Evolutionary conservation across 2,329 filamentous ascomycete genomes (phyloP), one percentile per base, ranked within the genome.

Genomic region (Rutstroemia sp.): DNA sequence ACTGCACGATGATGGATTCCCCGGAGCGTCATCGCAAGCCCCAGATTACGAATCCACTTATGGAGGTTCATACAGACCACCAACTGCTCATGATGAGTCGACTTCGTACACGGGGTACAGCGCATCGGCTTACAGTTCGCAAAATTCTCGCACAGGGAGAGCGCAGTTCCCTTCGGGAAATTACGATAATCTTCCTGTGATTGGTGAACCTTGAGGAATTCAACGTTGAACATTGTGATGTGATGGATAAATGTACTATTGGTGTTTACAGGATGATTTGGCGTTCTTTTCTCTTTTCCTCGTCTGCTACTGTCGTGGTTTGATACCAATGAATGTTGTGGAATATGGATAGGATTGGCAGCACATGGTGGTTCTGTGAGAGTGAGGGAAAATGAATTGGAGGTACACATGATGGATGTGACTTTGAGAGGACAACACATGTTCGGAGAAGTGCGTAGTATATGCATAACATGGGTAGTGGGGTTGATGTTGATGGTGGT

Each of bases 101-200:
- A 70, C 72, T 1, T 71, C 72, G 4, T 69, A 73, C 21, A 72
- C 75, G 19, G 72, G 73, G 27, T 78, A 76, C 60, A 73, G 76
- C 48, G 74, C 77, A 52, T 69, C 73, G 19, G 45, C 30, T 3
- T 54, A 50, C 38, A 39, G 48, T 44, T 17, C 54, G 54, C 21
- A 58, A 39, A 57, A 47, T 38, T 36, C 55, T 17, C 27, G 46
- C 5, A 56, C 52, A 8, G 65, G 64, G 2, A 52, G 64, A 45
- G 58, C 64, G 19, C 75, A 78, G 54, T 86, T 85, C 66, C 82
- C 82, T 2, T 69, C 71, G 19, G 82, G 68, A 38, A 77, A 82
- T 65, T 85, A 86, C 66, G 78, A 82, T 59, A 62, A 65, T 59
- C 55, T 51, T 16, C 47, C 47, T 2, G 48, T 56, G 16, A 56